Conservation (phyloP, 2,329 filamentous ascomycete species). For the Nemania sp. region DNA sequence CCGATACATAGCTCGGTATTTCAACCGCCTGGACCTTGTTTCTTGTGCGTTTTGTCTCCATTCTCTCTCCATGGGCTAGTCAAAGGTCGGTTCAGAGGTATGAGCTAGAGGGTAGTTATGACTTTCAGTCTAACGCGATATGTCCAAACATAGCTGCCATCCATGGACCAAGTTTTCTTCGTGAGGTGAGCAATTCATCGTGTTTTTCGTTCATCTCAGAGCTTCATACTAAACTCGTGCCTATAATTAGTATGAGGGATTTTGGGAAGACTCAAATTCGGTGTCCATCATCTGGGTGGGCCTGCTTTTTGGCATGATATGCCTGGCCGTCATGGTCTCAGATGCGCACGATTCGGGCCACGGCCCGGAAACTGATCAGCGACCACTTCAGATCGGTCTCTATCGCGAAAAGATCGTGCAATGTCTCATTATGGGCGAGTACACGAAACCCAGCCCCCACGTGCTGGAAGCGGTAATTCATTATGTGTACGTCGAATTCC, state of each 20-base stretch:
- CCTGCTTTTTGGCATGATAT: slow-evolving; percentile 57
- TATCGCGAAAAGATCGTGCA: slow-evolving; percentile 56
- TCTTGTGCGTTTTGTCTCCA: slow-evolving; percentile 33
- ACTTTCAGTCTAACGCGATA: not conserved
- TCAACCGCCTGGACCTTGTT: slow-evolving; percentile 31
- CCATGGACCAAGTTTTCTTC: slow-evolving; percentile 55
- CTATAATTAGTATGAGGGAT: slow-evolving; percentile 50
- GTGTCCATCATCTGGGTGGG: slow-evolving; percentile 57
- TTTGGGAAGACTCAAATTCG: slow-evolving; percentile 52
- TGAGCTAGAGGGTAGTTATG: not conserved
- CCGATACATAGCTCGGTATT: slow-evolving; percentile 31
- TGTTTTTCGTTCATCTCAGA: not conserved
- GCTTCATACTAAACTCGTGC: not conserved
- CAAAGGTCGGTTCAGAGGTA: not conserved
- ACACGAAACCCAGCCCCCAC: slow-evolving; percentile 52
- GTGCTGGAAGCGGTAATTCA: slow-evolving; percentile 57
- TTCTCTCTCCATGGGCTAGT: not conserved
- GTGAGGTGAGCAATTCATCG: slow-evolving; percentile 28
- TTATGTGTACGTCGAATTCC: slow-evolving; percentile 56
- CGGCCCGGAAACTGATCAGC: slow-evolving; percentile 42
- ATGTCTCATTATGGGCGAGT: slow-evolving; percentile 54
- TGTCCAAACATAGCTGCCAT: slow-evolving; percentile 35
- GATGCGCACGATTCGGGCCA: slow-evolving; percentile 28
- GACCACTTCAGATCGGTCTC: slow-evolving; percentile 48
- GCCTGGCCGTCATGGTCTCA: slow-evolving; percentile 56